Base-by-base conservation (phyloP, 805 yeast species). In the Metschnikowia drakensbergensis region DNA sequence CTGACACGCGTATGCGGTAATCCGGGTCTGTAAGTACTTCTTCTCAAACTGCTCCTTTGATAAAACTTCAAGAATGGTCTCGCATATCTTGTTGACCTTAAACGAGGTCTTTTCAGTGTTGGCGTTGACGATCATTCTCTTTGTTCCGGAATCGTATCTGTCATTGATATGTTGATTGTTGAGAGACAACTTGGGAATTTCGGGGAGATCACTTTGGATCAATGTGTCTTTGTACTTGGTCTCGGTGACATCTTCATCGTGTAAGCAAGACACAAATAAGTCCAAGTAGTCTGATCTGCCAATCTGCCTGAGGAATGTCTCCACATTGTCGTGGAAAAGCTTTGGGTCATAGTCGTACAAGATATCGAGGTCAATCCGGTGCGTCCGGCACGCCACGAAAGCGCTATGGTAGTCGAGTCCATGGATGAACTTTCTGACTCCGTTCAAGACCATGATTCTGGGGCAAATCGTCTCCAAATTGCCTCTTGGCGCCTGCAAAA, bases 401-500 rank as follows among this genome's bases (percentile, higher is more conserved):
- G 99, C 99, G n/a, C 74, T 75, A 41, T 68, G 71, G 59, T 85
- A 94, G 32, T 80, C 70, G 49, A 67, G 72, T 0, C 72, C 68
- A 31, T 76, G 72, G 52, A 94, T 88, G 55, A 77, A 76, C 31
- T 77, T 73, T 55, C 99, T 79, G 26, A 94, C 95, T 23, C 85
- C 94, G 9, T 87, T 78, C 35, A 94, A 70, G 3, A 92, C 96
- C 86, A 94, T 83, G 40, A 94, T 86, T 64, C 99, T 78, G 10
- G 99, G 99, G 60, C 82, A 84, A 17, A 94, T 86, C 0, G 98
- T 90, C 66, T 94, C 99, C 56, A 94, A 71, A 60, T 94, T 94
- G 52, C 99, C 99, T 64, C 99, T 80, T 50, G 96, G 96, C 4
- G 97, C 97, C 65, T 94, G 97, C 46, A 94, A 72, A 3, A 88